Percentiles rank a stretch among this genome's conserved stretches.
These are phyloP conservation scores for Cyberlindnera galapagoensis DNA, from an alignment of 805 yeast genomes.

Conservation along the genomic window DNA sequence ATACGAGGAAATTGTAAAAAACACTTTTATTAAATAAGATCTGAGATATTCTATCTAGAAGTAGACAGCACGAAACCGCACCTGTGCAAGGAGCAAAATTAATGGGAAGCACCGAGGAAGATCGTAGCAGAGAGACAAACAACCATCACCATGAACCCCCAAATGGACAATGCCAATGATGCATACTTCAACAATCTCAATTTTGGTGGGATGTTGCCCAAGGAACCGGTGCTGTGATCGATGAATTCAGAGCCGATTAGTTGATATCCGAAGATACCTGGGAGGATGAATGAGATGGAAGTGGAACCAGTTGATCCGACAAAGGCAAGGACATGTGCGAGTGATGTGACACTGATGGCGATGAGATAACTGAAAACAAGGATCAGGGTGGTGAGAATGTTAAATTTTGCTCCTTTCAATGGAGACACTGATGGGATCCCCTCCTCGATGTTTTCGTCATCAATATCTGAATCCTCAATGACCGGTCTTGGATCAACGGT, in stretches of 20 bases:
- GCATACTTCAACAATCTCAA: conserved; percentile 27
- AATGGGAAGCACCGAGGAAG: conserved; percentile 24
- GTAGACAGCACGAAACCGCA: too few species aligned
- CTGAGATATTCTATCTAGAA: too few species aligned
- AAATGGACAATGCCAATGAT: conserved; percentile 34
- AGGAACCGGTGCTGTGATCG: conserved; percentile 24
- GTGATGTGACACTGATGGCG: conserved; percentile 63
- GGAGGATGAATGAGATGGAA: conserved; percentile 82
- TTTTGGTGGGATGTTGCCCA: conserved; percentile 24
- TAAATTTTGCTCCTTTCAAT: conserved; percentile 34
- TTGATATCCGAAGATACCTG: conserved; percentile 80
- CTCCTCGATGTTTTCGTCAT: conserved; percentile 29
- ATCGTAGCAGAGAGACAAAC: conserved; percentile 38
- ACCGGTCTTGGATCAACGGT: conserved; percentile 3
- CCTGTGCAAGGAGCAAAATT: too few species aligned
- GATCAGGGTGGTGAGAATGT: conserved; percentile 44
- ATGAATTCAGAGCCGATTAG: conserved; percentile 47
- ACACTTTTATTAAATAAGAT: too few species aligned
- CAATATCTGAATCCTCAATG: conserved; percentile 8
- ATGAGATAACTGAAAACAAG: conserved; percentile 51
- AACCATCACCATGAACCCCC: conserved; percentile 49
- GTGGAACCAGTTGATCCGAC: conserved; percentile 95
- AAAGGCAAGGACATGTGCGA: conserved; percentile 76
- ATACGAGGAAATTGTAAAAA: too few species aligned
- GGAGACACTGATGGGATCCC: conserved; percentile 19